Conservation (phyloP, 306 rosid genomes). For the Psophocarpus tetragonolobus region DNA sequence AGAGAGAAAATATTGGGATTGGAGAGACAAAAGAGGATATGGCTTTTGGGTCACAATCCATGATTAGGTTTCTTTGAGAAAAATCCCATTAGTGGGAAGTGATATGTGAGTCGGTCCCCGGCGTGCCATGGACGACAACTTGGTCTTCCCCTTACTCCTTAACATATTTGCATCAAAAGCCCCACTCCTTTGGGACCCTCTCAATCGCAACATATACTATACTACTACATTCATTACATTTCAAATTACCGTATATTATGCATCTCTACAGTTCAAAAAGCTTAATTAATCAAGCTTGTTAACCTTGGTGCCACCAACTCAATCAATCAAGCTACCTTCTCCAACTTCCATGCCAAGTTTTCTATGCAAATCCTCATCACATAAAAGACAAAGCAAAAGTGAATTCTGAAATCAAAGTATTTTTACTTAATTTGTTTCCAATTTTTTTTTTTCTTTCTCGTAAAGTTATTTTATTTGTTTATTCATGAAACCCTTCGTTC, state of each 20-base stretch:
- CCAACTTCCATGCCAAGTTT: neutral
- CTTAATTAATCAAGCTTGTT: conserved; percentile 1
- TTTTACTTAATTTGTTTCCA: neutral
- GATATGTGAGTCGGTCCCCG: conserved; percentile 39
- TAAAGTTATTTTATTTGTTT: neutral
- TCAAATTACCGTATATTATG: neutral
- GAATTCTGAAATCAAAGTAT: conserved; percentile 14
- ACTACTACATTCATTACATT: neutral
- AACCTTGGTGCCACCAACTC: conserved; percentile 1
- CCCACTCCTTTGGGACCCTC: conserved; percentile 35
- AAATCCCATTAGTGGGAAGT: conserved; percentile 42
- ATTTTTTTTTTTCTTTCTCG: neutral
- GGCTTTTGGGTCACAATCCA: conserved; percentile 54
- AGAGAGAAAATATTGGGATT: conserved; percentile 33
- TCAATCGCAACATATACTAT: neutral
- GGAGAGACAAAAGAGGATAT: conserved; percentile 43
- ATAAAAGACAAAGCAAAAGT: conserved; percentile 33
- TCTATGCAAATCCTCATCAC: conserved; percentile 37
- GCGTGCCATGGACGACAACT: conserved; percentile 72
- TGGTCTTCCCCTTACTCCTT: conserved; percentile 32
- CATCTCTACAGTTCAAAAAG: neutral
- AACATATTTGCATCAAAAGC: conserved; percentile 45
- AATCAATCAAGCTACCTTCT: conserved; percentile 16
- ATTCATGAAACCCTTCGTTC: neutral
- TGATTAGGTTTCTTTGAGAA: conserved; percentile 46